Base-by-base conservation (phyloP, 305 asterid genomes). In the Solanum aculeatissimum region DNA sequence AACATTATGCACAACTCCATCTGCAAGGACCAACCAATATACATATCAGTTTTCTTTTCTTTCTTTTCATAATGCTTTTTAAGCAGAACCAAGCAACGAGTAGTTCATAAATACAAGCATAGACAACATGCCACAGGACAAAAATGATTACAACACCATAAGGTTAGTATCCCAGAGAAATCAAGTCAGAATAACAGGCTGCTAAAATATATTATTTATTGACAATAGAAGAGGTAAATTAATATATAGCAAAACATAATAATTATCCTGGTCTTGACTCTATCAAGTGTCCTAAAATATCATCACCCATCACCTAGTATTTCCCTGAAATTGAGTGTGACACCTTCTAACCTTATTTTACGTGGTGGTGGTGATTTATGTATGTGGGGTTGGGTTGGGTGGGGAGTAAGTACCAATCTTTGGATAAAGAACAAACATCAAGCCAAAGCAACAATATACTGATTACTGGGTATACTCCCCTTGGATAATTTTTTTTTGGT, bases 1-100 rank as follows among this genome's bases (percentile, higher is more conserved):
- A 97, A 83, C 98, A 95, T 94, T 29, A 92, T 91, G 88, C 98
- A 95, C 75, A 97, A 85, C 85, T 95, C 98, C 98, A 96, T 95
- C 99, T 96, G 92, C 87, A 89, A n/a, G 80, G 14, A 70, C 69
- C 62, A 82, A 42, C 71, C 86, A 84, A n/a, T 57, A 72, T 45
- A 43, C 21, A 38, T 25, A 47, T 71, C 40, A 62, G 13, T 16
- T 42, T 21, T 62, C 62, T 66, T 29, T 23, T 42, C 66, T 75
- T 53, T 3, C 27, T 35, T 35, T 18, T 68, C 1, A 19, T 0
- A 69, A 69, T 10, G 77, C 2, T 1, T 69, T 38, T 25, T 78
- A 7, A 7, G 63, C 53, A 75, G 43, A 77, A 49, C 45, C 82
- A 77, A 77, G 63, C 82, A 29, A 51, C 6, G 82, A 51, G 45